phyloP scores from a whole-genome alignment of 768 basidiomycete genomes.

The Mycena haematopus region DNA sequence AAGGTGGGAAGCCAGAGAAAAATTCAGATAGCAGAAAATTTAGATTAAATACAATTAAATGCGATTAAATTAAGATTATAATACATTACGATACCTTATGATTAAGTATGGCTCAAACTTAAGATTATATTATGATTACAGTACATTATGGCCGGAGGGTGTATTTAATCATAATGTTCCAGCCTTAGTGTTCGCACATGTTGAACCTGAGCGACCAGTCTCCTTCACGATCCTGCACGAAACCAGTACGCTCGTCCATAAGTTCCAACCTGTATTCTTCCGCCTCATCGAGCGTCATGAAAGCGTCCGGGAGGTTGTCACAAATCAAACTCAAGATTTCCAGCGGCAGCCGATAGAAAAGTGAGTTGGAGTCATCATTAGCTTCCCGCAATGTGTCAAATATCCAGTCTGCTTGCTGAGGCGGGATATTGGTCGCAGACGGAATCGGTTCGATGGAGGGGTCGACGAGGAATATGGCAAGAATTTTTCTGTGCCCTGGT shows the following conservation, averaged over 20 bases:
- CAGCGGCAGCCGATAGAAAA: constrained; percentile 7
- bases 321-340: constrained; percentile 15
- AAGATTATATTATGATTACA: too few species aligned
- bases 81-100: too few species aligned
- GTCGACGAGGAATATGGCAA: constrained; percentile 47
- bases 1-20: too few species aligned
- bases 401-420: constrained; percentile 40
- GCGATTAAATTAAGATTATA: too few species aligned
- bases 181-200: not conserved
- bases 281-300: constrained; percentile 16
- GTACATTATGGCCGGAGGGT: too few species aligned
- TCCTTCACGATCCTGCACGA: not conserved
- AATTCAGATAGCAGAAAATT: too few species aligned
- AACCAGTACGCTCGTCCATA: constrained; percentile 28
- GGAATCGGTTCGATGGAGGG: constrained; percentile 39
- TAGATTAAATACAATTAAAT: too few species aligned
- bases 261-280: constrained; percentile 19
- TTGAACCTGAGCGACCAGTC: constrained; percentile 12
- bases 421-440: constrained; percentile 37
- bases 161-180: too few species aligned
- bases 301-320: not conserved
- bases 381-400: constrained; percentile 25
- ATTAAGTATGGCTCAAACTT: too few species aligned
- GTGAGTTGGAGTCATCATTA: constrained; percentile 1
- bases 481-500: constrained; percentile 46